Evolutionary conservation across 2,329 filamentous ascomycete species (phyloP), one percentile per base, ranked within the genome.

Genomic region (Pyrenochaeta sp.): DNA sequence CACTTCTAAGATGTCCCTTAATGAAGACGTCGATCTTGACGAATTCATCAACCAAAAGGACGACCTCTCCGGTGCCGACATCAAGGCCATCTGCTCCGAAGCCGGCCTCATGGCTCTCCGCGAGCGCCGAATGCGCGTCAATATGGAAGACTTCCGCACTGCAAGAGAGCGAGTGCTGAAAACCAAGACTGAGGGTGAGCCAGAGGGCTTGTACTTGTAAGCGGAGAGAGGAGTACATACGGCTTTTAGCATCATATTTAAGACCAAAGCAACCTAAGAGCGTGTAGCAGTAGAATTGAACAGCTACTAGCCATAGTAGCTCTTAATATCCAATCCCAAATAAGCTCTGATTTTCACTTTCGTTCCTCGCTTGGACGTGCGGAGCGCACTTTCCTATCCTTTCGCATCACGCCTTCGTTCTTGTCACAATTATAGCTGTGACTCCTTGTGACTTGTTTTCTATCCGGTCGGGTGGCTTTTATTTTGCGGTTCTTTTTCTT

Each of bases 41-140:
- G 95, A 99, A 80, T 98, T 99, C 75, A 97, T 99, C 77, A 93
- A 89, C 64, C 94, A 98, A 79, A 99, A 99, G 85, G 95, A 99
- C 72, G 96, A 99, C 72, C 85, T 99, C 7, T 96, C 91, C 4
- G 95, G 95, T 79, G 95, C 95, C 36, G 95, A 99, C 80, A 98
- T 99, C 85, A 96, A 98, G 81, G 95, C 95, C 47, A 99, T 99
- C 72, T 99, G 95, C 82, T 97, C 93, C 30, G 95, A 99, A 78
- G 94, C 95, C 43, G 95, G 95, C 79, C 83, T 99, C 75, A 88
- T 98, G 87, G 95, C 95, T 22, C 84, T 99, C 63, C 88, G 95
- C 69, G 95, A 99, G 83, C 87, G 95, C 65, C 89, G 95, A 75
- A 99, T 99, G 95, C 89, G 94, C 54, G 95, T 99, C 57, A 94